phyloP scores from a whole-genome alignment of 2,329 filamentous ascomycete genomes.

The Elsinoe perseae region DNA sequence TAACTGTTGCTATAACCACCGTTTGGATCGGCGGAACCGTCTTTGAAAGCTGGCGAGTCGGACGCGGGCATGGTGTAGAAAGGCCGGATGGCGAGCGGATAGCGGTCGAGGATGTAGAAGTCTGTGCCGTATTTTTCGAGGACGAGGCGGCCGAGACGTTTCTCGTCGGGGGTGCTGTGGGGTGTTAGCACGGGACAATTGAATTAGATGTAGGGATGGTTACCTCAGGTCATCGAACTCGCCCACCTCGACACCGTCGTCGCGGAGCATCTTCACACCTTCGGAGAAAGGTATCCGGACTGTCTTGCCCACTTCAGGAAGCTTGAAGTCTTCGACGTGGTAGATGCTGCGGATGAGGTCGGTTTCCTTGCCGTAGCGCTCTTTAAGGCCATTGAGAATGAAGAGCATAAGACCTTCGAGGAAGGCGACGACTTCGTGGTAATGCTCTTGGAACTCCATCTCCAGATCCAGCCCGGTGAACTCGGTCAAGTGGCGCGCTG shows the following conservation, averaged over 20 bases:
- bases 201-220: not conserved
- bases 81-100: constrained; percentile 77
- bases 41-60: constrained; percentile 44
- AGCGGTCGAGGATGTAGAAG: constrained; percentile 96
- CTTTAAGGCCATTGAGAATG: constrained; percentile 69
- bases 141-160: constrained; percentile 79
- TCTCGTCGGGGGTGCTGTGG: constrained; percentile 64
- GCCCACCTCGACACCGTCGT: constrained; percentile 65
- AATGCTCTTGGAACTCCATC: constrained; percentile 76
- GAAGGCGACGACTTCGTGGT: constrained; percentile 64
- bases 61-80: constrained; percentile 86
- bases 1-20: constrained; percentile 56
- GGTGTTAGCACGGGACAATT: not conserved
- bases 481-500: constrained; percentile 76
- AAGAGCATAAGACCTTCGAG: constrained; percentile 67
- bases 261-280: constrained; percentile 67
- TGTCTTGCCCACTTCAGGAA: constrained; percentile 66
- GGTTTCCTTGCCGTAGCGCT: constrained; percentile 62
- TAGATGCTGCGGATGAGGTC: constrained; percentile 65
- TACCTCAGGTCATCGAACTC: constrained; percentile 67
- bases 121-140: constrained; percentile 86
- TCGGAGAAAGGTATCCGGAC: constrained; percentile 71
- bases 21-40: constrained; percentile 36
- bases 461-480: constrained; percentile 85
- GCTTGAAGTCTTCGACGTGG: constrained; percentile 67